Percentiles rank a stretch among this genome's conserved stretches.
phyloP scores from a whole-genome alignment of 192 early-diverging fungal species.

The Ramicandelaber brevisporus region DNA sequence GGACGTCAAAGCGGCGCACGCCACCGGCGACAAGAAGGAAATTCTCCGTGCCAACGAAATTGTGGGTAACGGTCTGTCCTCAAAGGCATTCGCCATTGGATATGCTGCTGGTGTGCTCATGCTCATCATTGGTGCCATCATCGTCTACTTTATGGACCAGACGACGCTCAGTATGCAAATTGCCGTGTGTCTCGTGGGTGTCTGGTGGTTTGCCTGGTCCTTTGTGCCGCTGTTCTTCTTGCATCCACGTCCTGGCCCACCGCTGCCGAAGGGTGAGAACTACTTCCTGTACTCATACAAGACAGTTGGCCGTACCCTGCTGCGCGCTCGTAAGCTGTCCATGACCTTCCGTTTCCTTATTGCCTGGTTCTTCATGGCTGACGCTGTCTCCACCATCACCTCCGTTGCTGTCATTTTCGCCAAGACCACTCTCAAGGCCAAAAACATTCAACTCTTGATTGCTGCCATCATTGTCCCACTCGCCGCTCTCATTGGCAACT shows the following conservation, averaged over 20 bases:
- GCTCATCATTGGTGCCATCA: conserved; percentile 17
- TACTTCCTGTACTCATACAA: conserved; percentile 16
- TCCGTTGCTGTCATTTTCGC: conserved; percentile 28
- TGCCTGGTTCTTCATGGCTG: conserved; percentile 44
- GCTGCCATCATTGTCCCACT: conserved; percentile 28
- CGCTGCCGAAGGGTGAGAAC: conserved; percentile 13
- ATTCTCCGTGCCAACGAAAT: not conserved
- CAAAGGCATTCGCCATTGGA: too few relatives aligned
- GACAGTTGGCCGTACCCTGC: conserved; percentile 13
- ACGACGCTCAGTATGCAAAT: conserved; percentile 9
- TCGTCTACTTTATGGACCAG: conserved; percentile 10
- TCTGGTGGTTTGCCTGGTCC: conserved; percentile 19
- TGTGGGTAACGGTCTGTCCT: conserved; percentile 14
- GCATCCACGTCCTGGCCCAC: conserved; percentile 12
- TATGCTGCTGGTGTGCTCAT: conserved; percentile 13
- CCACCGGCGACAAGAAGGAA: not conserved
- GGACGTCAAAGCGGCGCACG: conserved; percentile 1
- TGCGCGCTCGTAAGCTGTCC: conserved; percentile 18
- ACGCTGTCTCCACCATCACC: conserved; percentile 29
- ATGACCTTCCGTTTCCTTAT: conserved; percentile 34
- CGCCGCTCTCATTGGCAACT: conserved; percentile 22
- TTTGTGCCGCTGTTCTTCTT: conserved; percentile 13
- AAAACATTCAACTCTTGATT: conserved; percentile 19
- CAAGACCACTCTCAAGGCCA: conserved; percentile 21
- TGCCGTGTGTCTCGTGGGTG: conserved; percentile 11